These are phyloP conservation scores for Hygrophoropsis aurantiaca DNA, from an alignment of 768 basidiomycete genomes.

Conservation along the genomic window DNA sequence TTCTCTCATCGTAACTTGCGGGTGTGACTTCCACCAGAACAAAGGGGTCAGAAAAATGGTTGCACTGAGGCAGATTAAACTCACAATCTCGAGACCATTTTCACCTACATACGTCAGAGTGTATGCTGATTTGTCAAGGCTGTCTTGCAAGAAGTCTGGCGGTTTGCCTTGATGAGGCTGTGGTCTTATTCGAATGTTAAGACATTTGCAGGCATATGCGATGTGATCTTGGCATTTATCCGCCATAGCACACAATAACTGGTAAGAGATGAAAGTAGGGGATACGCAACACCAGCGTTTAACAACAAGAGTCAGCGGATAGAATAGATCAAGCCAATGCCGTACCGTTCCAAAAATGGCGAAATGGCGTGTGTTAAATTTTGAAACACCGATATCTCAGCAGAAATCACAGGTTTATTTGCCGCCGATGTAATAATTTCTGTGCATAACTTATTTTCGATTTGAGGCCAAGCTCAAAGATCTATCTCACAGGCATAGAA, in stretches of 20 bases:
- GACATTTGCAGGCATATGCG: constrained; percentile 58
- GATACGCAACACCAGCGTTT: constrained; percentile 23
- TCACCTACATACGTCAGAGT: constrained; percentile 61
- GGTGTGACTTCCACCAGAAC: constrained; percentile 49
- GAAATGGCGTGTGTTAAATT: constrained; percentile 9
- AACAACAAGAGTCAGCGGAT: constrained; percentile 15
- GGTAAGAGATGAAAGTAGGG: constrained; percentile 15
- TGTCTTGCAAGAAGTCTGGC: constrained; percentile 32
- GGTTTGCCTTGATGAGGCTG: constrained; percentile 28
- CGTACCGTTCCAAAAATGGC: constrained; percentile 22
- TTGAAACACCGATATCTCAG: not conserved
- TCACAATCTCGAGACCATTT: constrained; percentile 64
- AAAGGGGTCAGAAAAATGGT: constrained; percentile 6
- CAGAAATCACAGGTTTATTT: too few relatives aligned
- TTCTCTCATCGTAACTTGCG: constrained; percentile 68
- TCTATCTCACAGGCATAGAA: too few relatives aligned
- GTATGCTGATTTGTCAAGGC: constrained; percentile 39
- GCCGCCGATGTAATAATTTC: too few relatives aligned
- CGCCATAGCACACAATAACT: constrained; percentile 20
- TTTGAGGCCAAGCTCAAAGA: too few relatives aligned
- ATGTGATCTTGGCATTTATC: constrained; percentile 14
- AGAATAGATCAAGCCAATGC: constrained; percentile 28
- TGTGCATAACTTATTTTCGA: too few relatives aligned
- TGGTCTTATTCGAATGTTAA: constrained; percentile 62
- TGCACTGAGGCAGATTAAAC: constrained; percentile 22